Evolutionary conservation across 176 grass and related monocot species (phyloP).

Genomic region (Echinochloa phyllopogon): DNA sequence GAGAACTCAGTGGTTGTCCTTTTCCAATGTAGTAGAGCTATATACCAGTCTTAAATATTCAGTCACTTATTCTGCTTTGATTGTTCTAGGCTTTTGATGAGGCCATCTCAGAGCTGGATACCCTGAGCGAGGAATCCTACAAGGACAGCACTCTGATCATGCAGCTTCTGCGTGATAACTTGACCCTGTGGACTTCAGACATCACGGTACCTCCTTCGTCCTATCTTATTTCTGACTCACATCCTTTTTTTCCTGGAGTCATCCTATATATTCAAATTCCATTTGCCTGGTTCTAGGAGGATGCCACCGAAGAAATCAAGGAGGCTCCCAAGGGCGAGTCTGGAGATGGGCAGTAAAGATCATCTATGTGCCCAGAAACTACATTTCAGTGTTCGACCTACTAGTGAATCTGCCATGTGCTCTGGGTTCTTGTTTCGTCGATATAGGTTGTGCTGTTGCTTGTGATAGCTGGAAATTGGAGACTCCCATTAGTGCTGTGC

Average conservation of each 20-base stretch:
- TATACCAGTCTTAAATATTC: neutral
- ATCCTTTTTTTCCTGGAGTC: neutral
- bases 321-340: conserved; percentile 52
- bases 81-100: conserved; percentile 72
- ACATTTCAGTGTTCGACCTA: neutral
- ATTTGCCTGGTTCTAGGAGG: conserved; percentile 43
- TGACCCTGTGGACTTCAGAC: conserved; percentile 79
- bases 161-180: conserved; percentile 85
- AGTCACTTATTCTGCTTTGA: neutral
- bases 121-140: conserved; percentile 75
- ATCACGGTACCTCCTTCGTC: conserved; percentile 38
- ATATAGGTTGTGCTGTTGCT: conserved; percentile 34
- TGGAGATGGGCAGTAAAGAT: conserved; percentile 40
- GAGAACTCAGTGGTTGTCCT: neutral
- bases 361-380: conserved; percentile 16
- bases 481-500: conserved; percentile 16
- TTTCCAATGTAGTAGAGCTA: neutral
- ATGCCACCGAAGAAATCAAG: conserved; percentile 49
- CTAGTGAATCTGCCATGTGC: conserved; percentile 17
- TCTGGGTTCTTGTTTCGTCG: conserved; percentile 30
- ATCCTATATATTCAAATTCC: neutral
- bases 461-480: conserved; percentile 24
- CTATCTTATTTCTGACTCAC: neutral
- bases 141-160: conserved; percentile 82
- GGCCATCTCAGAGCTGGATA: conserved; percentile 77